phyloP scores from a whole-genome alignment of 139 green algal genomes.

The Raphidocelis subcapitata region DNA sequence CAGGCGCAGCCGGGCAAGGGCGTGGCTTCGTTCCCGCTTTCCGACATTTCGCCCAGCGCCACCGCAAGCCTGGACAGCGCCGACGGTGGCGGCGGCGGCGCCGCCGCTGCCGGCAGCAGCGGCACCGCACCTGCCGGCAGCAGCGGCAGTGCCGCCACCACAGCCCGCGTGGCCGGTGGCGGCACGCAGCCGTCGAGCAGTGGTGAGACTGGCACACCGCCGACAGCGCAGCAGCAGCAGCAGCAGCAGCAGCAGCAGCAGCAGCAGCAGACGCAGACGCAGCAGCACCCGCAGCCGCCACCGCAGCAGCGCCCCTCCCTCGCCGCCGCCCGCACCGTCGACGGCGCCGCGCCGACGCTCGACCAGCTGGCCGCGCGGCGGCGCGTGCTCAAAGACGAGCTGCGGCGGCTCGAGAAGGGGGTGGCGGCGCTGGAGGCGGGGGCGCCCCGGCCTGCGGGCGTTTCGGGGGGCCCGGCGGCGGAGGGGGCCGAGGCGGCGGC shows the following conservation, averaged over 20 bases:
- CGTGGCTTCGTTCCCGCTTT: not conserved
- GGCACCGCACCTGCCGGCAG: not conserved
- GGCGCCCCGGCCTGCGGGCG: not conserved
- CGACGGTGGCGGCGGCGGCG: not conserved
- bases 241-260: not conserved
- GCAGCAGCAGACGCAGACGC: not conserved
- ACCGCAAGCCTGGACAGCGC: not conserved
- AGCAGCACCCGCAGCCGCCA: not conserved
- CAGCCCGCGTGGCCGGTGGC: not conserved
- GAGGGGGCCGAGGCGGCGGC: not conserved
- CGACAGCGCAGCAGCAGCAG: not conserved
- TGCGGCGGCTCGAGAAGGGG: not conserved
- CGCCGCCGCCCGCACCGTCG: slow-evolving; percentile 1
- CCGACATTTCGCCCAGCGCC: not conserved
- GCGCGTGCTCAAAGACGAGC: slow-evolving; percentile 21
- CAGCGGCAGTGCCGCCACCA: not conserved
- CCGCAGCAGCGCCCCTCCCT: not conserved
- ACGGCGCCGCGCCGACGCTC: slow-evolving; percentile 7
- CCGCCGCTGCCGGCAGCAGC: not conserved
- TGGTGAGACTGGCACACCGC: not conserved
- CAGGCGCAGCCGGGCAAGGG: not conserved
- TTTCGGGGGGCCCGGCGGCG: not conserved
- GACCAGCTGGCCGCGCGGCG: slow-evolving; percentile 9
- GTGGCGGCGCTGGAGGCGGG: not conserved
- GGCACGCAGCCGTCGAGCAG: not conserved